Evolutionary conservation across 352 stramenopile species (phyloP).

Genomic region (Phytopythium boreale): DNA sequence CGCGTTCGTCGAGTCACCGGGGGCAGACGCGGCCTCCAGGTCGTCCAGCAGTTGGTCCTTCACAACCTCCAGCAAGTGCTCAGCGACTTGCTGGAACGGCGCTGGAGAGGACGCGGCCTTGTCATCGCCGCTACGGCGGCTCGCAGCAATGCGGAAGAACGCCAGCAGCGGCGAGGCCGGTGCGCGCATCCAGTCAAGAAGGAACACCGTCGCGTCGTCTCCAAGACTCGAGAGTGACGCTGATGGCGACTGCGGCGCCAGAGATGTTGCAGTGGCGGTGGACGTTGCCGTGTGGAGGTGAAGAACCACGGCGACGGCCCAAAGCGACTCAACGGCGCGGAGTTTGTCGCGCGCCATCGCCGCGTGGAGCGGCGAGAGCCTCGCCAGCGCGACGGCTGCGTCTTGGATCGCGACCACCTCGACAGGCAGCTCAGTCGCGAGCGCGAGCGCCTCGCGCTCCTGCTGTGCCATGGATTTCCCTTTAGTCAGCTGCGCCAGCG

Average conservation of each 20-base stretch:
- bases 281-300: conserved; percentile 13
- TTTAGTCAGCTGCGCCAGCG: conserved; percentile 17
- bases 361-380: conserved; percentile 37
- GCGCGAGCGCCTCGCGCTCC: conserved; percentile 24
- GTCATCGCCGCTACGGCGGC: background rate
- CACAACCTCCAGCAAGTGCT: conserved; percentile 4
- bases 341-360: conserved; percentile 27
- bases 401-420: conserved; percentile 15
- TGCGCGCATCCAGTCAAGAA: conserved; percentile 39
- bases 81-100: conserved; percentile 7
- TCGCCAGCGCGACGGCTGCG: conserved; percentile 28
- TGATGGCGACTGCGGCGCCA: background rate
- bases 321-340: conserved; percentile 15
- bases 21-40: background rate
- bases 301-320: conserved; percentile 16
- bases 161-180: background rate
- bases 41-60: conserved; percentile 10
- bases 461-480: conserved; percentile 26
- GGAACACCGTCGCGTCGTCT: conserved; percentile 30
- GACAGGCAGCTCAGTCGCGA: conserved; percentile 3
- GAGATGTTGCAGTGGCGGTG: background rate
- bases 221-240: conserved; percentile 9
- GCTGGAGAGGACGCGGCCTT: background rate
- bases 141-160: conserved; percentile 4
- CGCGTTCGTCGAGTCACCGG: background rate